Evolutionary conservation across 2,329 filamentous ascomycete genomes (phyloP), one percentile per base, ranked within the genome.

Genomic region (Arachnomyces sp.): DNA sequence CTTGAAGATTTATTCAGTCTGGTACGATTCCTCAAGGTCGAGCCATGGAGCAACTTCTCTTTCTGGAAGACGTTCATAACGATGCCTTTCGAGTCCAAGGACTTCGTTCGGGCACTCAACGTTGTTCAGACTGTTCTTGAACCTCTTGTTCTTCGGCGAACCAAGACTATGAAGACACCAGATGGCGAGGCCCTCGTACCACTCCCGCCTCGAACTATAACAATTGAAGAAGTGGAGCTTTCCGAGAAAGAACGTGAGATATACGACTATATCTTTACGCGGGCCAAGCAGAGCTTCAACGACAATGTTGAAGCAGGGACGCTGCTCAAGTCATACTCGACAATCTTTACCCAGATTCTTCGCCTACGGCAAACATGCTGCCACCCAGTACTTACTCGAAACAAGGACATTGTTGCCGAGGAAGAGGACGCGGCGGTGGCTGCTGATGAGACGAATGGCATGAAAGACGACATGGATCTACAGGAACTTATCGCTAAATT

Each of bases 21-120:
- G 29, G 86, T 96, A 9, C 80, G 86, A 2, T 98, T 96, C 64
- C 68, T 98, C 8, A 81, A 86, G 42, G 92, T 98, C 3, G 90
- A 96, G 58, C 92, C 92, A 0, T 98, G 92, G 92, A 92, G 84
- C 55, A 96, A 96, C 60, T 98, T 98, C 61, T 94, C 89, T 0
- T 98, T 94, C 65, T 98, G 92, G 92, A 89, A 89, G 58, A 96
- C 92, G 0, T 98, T 98, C 59, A 96, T 98, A 56, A 98, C 92
- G 0, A 82, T 94, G 1, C 92, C 92, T 0, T 98, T 98, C 49
- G 92, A 98, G 60, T 90, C 87, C 0, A 92, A 92, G 50, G 84
- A 98, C 47, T 95, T 94, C 57, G 79, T 95, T 50, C 81, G 89
- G 3, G 92, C 92, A 1, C 71, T 98, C 6, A 92, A 96, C 57